Percentiles rank a stretch among this genome's conserved stretches.
phyloP scores from a whole-genome alignment of 1,284 basidiomycete genomes.

The Coniferiporia weirii region DNA sequence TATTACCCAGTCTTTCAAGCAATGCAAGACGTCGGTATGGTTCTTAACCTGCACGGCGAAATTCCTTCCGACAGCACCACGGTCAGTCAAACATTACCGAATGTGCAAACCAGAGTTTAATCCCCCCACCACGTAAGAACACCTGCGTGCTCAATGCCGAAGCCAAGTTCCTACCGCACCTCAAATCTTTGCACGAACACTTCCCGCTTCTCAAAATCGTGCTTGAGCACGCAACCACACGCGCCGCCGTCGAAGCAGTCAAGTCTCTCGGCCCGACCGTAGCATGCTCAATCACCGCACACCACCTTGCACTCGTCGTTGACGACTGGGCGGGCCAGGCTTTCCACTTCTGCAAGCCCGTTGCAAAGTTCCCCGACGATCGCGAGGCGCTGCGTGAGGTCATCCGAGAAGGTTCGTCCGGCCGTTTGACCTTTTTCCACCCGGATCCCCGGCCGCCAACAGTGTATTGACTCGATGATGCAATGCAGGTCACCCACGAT shows the following conservation, averaged over 20 bases:
- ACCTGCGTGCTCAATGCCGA: constrained; percentile 95
- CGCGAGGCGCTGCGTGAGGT: constrained; percentile 80
- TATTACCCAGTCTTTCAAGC: constrained; percentile 95
- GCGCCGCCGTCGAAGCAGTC: constrained; percentile 90
- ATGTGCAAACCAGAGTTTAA: constrained; percentile 7
- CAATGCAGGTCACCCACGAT: constrained; percentile 78
- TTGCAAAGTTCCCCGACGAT: constrained; percentile 95
- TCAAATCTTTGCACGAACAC: constrained; percentile 73
- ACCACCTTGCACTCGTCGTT: constrained; percentile 92
- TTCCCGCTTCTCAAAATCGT: constrained; percentile 97
- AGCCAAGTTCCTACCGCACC: constrained; percentile 83
- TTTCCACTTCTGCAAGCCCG: constrained; percentile 97
- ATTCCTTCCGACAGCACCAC: constrained; percentile 84
- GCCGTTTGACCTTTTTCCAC: background rate
- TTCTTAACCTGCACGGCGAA: constrained; percentile 97
- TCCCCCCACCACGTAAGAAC: constrained; percentile 48
- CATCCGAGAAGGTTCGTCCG: constrained; percentile 64
- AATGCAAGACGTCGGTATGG: constrained; percentile 92
- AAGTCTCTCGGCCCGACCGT: constrained; percentile 84
- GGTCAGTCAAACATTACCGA: constrained; percentile 39
- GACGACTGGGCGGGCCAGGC: constrained; percentile 98
- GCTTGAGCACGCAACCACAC: constrained; percentile 97
- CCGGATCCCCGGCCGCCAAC: background rate
- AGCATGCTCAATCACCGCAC: constrained; percentile 95
- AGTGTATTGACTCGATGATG: constrained; percentile 7